Percentiles rank a stretch among this genome's conserved stretches.
Conservation (phyloP, 2,329 filamentous ascomycete species). For the Neospermospora avenae region DNA sequence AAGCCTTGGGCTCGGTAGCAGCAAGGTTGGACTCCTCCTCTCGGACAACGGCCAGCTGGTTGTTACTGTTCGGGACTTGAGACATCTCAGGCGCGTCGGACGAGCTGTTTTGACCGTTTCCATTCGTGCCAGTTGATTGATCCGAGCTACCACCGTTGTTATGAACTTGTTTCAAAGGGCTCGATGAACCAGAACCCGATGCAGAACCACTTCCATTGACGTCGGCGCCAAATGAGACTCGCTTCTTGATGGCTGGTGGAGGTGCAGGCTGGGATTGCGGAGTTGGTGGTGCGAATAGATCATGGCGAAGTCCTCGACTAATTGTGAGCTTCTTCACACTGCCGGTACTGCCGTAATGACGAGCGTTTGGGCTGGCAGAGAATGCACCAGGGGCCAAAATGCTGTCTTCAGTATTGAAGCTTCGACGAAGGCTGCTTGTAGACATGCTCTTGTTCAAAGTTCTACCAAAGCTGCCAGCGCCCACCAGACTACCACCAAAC, state of each 20-base stretch:
- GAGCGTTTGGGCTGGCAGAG: constrained; percentile 61
- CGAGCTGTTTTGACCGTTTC: constrained; percentile 45
- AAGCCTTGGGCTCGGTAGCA: constrained; percentile 11
- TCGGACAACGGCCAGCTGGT: constrained; percentile 74
- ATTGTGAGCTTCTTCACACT: constrained; percentile 91
- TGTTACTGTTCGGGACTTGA: constrained; percentile 58
- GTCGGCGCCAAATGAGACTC: constrained; percentile 85
- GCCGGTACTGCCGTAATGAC: constrained; percentile 63
- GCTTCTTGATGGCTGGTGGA: constrained; percentile 62
- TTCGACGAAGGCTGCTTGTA: constrained; percentile 78
- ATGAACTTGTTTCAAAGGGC: constrained; percentile 36
- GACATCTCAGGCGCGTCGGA: constrained; percentile 62
- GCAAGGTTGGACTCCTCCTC: constrained; percentile 55
- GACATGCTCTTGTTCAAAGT: constrained; percentile 86
- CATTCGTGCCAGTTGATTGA: constrained; percentile 34
- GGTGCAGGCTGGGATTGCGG: constrained; percentile 29
- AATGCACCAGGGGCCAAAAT: constrained; percentile 84
- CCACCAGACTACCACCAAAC: constrained; percentile 63
- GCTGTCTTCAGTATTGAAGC: constrained; percentile 79
- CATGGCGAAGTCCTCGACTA: constrained; percentile 78
- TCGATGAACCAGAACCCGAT: constrained; percentile 43
- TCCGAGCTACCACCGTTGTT: constrained; percentile 31
- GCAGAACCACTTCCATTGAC: constrained; percentile 41
- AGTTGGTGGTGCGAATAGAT: constrained; percentile 61
- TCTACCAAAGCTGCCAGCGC: constrained; percentile 54